Evolutionary conservation across 495 filamentous ascomycete genomes (phyloP).

Genomic region (Hypoxylon intermedium): DNA sequence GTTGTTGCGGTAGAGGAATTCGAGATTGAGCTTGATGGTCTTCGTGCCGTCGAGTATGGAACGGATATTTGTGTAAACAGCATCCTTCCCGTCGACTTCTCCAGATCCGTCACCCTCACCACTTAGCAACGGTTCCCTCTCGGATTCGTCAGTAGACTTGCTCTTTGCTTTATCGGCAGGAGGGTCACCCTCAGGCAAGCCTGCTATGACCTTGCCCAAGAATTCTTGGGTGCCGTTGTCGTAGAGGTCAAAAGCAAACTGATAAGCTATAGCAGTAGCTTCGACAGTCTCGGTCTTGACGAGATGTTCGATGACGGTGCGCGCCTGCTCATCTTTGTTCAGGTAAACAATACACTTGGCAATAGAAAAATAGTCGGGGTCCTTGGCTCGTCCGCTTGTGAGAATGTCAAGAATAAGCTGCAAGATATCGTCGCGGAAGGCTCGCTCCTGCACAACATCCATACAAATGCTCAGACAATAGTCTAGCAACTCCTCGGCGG

Average conservation of each 20-base stretch:
- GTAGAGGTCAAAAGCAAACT: slow-evolving; percentile 97
- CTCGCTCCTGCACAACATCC: slow-evolving; percentile 94
- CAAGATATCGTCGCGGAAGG: slow-evolving; percentile 79
- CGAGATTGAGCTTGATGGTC: slow-evolving; percentile 89
- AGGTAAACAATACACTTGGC: slow-evolving; percentile 98
- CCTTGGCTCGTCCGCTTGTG: slow-evolving; percentile 57
- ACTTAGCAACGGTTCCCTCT: slow-evolving; percentile 54
- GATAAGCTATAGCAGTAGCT: slow-evolving; percentile 86
- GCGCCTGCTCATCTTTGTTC: slow-evolving; percentile 88
- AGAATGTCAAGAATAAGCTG: slow-evolving; percentile 86
- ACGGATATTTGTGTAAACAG: slow-evolving; percentile 77
- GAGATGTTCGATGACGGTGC: slow-evolving; percentile 82
- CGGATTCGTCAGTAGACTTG: slow-evolving; percentile 58
- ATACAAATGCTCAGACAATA: slow-evolving; percentile 96
- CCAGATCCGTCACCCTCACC: slow-evolving; percentile 43
- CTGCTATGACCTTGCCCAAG: slow-evolving; percentile 83
- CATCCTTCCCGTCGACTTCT: slow-evolving; percentile 55
- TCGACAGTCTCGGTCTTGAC: slow-evolving; percentile 77
- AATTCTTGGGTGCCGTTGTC: slow-evolving; percentile 99
- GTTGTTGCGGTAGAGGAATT: slow-evolving; percentile 96
- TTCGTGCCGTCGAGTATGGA: slow-evolving; percentile 89
- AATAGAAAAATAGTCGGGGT: slow-evolving; percentile 97
- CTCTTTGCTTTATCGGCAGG: slow-evolving; percentile 56
- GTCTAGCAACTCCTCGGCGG: slow-evolving; percentile 93
- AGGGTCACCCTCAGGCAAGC: slow-evolving; percentile 69